These are phyloP conservation scores for Ophiostoma montium DNA, from an alignment of 2,329 filamentous ascomycete species.

Conservation along the genomic window DNA sequence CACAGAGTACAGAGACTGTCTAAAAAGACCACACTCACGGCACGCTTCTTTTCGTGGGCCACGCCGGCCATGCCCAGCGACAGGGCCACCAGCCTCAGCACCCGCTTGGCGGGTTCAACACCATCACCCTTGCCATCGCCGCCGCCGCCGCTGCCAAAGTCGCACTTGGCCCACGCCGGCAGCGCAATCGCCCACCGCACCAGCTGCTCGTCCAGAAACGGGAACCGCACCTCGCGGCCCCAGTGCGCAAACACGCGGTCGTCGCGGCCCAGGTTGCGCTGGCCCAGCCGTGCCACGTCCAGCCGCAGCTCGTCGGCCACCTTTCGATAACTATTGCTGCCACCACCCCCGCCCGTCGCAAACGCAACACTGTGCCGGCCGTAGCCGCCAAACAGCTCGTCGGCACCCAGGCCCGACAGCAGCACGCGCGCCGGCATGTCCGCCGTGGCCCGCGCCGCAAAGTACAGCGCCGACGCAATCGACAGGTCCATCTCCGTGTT, in stretches of 20 bases:
- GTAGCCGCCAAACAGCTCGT: slow-evolving; percentile 93
- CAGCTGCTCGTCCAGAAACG: slow-evolving; percentile 76
- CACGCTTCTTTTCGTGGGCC: slow-evolving; percentile 82
- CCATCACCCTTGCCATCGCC: slow-evolving; percentile 11
- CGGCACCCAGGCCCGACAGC: slow-evolving; percentile 83
- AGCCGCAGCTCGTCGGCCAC: slow-evolving; percentile 73
- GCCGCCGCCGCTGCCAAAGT: slow-evolving; percentile 45
- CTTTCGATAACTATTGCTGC: too few species aligned
- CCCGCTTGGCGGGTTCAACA: slow-evolving; percentile 67
- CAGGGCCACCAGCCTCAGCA: slow-evolving; percentile 63
- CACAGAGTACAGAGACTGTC: too few species aligned
- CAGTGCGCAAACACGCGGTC: slow-evolving; percentile 84
- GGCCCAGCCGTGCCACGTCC: slow-evolving; percentile 73
- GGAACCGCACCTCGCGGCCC: slow-evolving; percentile 78
- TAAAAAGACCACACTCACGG: slow-evolving; percentile 23
- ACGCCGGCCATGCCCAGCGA: slow-evolving; percentile 57
- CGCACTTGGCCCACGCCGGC: slow-evolving; percentile 76
- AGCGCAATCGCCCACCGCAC: slow-evolving; percentile 64
- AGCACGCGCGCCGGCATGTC: slow-evolving; percentile 63
- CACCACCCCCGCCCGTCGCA: slow-evolving; percentile 54
- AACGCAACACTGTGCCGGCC: slow-evolving; percentile 70
- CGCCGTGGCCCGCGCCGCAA: slow-evolving; percentile 58
- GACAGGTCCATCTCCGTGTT: slow-evolving; percentile 99
- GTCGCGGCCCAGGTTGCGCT: slow-evolving; percentile 88
- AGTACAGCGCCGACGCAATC: slow-evolving; percentile 87